A percentile compares a stretch with the other conserved stretches of the same genome.
phyloP scores from a whole-genome alignment of 352 stramenopile genomes.

The Globisporangium cylindrosporum region DNA sequence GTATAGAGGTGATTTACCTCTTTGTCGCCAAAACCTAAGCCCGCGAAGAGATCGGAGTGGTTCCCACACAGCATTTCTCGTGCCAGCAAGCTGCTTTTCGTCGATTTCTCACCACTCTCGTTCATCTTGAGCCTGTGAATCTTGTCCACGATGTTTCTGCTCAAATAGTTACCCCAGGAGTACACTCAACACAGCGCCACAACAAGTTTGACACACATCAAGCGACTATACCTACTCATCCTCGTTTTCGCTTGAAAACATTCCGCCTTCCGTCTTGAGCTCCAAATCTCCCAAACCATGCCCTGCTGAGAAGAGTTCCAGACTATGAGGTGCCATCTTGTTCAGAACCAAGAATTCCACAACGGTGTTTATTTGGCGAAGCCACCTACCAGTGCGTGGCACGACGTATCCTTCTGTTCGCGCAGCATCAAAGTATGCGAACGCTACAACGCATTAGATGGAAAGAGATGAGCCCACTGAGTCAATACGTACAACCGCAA shows the following conservation, averaged over 20 bases:
- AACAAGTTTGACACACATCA: background rate
- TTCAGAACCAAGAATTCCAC: background rate
- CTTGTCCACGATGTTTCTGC: conserved; percentile 7
- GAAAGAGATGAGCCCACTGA: background rate
- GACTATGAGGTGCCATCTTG: background rate
- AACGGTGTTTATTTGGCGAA: too few relatives aligned
- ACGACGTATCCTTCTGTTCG: conserved; percentile 30
- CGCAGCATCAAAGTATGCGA: conserved; percentile 39
- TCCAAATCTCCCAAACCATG: background rate
- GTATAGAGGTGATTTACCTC: conserved; percentile 6
- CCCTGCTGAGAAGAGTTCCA: background rate
- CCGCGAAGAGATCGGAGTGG: conserved; percentile 5
- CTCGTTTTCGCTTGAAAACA: conserved; percentile 32
- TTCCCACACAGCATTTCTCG: background rate
- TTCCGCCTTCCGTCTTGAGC: background rate
- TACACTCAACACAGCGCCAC: background rate
- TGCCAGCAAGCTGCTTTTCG: background rate
- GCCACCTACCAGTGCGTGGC: background rate
- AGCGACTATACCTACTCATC: conserved; percentile 22
- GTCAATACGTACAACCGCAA: background rate
- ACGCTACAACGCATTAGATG: conserved; percentile 18
- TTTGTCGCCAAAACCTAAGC: too few relatives aligned
- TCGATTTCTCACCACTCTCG: background rate
- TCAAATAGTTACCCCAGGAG: background rate
- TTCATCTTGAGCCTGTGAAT: conserved; percentile 7